Conservation (phyloP, 352 stramenopile species). For the Pythium aquatile region DNA sequence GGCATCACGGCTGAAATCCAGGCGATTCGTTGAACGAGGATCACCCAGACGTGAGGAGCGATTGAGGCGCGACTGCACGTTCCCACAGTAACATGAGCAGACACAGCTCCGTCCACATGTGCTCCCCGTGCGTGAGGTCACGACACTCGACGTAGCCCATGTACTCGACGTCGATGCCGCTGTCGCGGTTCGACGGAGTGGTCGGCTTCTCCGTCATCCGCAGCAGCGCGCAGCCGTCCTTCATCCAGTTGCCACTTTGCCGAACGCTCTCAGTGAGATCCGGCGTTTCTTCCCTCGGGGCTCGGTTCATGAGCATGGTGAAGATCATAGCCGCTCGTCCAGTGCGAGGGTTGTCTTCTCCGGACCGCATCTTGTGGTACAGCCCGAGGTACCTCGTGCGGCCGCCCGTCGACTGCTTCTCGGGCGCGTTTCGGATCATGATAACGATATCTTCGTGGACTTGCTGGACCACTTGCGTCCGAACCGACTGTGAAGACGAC, state of each 20-base stretch:
- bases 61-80: slow-evolving; percentile 18
- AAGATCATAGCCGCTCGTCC: slow-evolving; percentile 16
- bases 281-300: slow-evolving; percentile 13
- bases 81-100: slow-evolving; percentile 28
- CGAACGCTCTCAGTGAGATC: neutral
- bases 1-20: neutral
- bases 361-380: slow-evolving; percentile 19
- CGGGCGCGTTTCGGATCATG: slow-evolving; percentile 26
- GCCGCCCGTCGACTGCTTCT: slow-evolving; percentile 8
- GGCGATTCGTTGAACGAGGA: neutral
- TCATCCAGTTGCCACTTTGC: slow-evolving; percentile 19
- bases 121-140: slow-evolving; percentile 14
- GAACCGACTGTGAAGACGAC: slow-evolving; percentile 15
- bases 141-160: slow-evolving; percentile 26
- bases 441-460: slow-evolving; percentile 27
- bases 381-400: slow-evolving; percentile 21
- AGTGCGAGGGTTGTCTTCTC: slow-evolving; percentile 6
- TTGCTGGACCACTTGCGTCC: slow-evolving; percentile 23
- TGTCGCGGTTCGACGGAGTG: slow-evolving; percentile 9
- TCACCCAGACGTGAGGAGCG: slow-evolving; percentile 1
- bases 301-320: slow-evolving; percentile 24
- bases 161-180: slow-evolving; percentile 28
- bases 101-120: slow-evolving; percentile 30
- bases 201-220: slow-evolving; percentile 21
- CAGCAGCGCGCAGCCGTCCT: slow-evolving; percentile 24